Evolutionary conservation across 1,139 yeast species (phyloP).

Genomic region (Wickerhamiella pararugosa): DNA sequence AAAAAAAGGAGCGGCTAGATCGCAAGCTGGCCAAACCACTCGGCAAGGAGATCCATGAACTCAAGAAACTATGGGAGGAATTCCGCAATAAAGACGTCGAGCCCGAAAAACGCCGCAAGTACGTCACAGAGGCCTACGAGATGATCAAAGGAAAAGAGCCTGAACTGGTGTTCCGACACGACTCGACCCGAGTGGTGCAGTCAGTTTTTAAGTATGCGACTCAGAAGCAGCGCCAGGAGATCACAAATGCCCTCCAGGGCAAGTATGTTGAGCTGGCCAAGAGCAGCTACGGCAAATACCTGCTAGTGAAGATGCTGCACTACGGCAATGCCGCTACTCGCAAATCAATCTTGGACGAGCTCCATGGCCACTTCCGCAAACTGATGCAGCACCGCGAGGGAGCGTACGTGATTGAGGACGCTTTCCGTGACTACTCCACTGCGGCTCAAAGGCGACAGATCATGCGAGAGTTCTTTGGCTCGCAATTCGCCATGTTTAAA

Average conservation of each 20-base stretch:
- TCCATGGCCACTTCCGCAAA: constrained; percentile 82
- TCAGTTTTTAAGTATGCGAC: constrained; percentile 77
- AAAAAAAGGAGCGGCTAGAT: constrained; percentile 60
- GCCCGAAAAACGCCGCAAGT: constrained; percentile 63
- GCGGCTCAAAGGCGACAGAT: constrained; percentile 77
- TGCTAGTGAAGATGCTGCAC: constrained; percentile 76
- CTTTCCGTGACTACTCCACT: constrained; percentile 71
- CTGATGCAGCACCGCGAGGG: constrained; percentile 96
- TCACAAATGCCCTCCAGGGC: constrained; percentile 59
- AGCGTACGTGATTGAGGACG: constrained; percentile 95
- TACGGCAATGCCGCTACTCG: constrained; percentile 79
- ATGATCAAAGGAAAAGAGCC: constrained; percentile 33
- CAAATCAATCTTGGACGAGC: constrained; percentile 58
- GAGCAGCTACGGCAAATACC: constrained; percentile 83
- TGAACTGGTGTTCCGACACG: constrained; percentile 87
- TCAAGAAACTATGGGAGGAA: constrained; percentile 83
- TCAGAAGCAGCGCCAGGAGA: constrained; percentile 61
- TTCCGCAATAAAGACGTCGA: constrained; percentile 73
- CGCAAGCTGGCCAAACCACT: constrained; percentile 78
- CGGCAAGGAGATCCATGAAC: constrained; percentile 71
- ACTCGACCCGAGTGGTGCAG: constrained; percentile 92
- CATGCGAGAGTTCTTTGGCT: constrained; percentile 92
- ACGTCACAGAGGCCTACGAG: constrained; percentile 76
- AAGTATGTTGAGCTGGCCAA: constrained; percentile 72
- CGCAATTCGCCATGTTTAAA: constrained; percentile 86